Percentiles rank a stretch among this genome's conserved stretches.
phyloP scores from a whole-genome alignment of 1,284 basidiomycete genomes.

The Pseudozyma sp. region DNA sequence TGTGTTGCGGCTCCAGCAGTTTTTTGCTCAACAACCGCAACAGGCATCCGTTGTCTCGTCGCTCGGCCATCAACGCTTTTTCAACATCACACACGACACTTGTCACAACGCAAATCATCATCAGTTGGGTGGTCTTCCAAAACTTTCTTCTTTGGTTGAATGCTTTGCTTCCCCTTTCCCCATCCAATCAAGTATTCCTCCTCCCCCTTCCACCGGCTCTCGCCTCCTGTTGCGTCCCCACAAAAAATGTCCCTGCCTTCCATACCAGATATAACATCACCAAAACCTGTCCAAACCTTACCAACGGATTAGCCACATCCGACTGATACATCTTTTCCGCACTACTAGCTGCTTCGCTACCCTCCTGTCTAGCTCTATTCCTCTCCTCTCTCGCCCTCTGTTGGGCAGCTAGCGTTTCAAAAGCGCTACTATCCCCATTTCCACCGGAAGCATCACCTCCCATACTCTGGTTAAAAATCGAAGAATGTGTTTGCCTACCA shows the following conservation, averaged over 20 bases:
- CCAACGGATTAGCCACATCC: conserved; percentile 45
- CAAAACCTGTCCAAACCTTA: conserved; percentile 58
- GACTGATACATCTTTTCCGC: conserved; percentile 39
- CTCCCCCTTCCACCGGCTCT: background rate
- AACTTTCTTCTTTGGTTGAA: no score
- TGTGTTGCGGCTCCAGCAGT: no score
- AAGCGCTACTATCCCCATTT: conserved; percentile 8
- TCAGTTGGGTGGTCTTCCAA: no score
- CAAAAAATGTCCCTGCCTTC: conserved; percentile 48
- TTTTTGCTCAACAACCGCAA: no score
- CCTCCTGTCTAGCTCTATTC: conserved; percentile 20
- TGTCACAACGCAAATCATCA: no score
- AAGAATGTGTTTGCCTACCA: conserved; percentile 20
- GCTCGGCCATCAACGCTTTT: no score
- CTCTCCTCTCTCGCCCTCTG: conserved; percentile 38
- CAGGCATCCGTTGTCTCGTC: no score
- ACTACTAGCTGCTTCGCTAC: conserved; percentile 9
- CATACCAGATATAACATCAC: conserved; percentile 49
- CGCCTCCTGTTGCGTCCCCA: background rate
- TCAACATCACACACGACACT: no score
- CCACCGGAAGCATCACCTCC: no score
- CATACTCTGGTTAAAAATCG: conserved; percentile 13
- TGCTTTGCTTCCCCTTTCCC: background rate
- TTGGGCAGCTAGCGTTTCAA: conserved; percentile 42
- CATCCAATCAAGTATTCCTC: background rate